Conservation (phyloP, 2,329 filamentous ascomycete genomes). For the Dactylellina parvicollis region DNA sequence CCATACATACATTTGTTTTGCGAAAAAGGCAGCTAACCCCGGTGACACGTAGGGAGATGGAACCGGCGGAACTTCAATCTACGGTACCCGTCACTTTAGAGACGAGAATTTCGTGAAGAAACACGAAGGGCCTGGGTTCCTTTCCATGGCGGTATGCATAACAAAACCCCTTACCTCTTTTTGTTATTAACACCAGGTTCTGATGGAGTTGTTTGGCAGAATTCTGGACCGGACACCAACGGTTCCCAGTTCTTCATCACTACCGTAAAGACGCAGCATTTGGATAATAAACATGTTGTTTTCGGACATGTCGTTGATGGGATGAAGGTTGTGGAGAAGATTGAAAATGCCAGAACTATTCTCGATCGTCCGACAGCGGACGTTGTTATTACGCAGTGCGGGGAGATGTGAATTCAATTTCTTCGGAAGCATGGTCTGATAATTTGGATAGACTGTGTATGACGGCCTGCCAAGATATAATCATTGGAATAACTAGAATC, state of each 20-base stretch:
- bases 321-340: constrained; percentile 89
- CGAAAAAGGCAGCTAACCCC: not conserved
- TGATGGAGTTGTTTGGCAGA: constrained; percentile 65
- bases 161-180: constrained; percentile 55
- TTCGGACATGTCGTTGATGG: constrained; percentile 91
- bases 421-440: too few relatives aligned
- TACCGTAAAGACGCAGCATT: constrained; percentile 82
- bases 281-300: constrained; percentile 93
- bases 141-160: constrained; percentile 88
- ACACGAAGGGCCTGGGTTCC: constrained; percentile 80
- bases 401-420: constrained; percentile 86
- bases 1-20: not conserved
- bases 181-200: constrained; percentile 9
- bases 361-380: constrained; percentile 86
- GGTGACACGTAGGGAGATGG: constrained; percentile 73
- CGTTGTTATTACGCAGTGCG: constrained; percentile 84
- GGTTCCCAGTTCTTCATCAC: constrained; percentile 98
- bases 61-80: constrained; percentile 87
- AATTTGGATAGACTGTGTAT: too few relatives aligned
- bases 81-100: constrained; percentile 81
- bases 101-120: constrained; percentile 89
- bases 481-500: too few relatives aligned
- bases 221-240: constrained; percentile 90
- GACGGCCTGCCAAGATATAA: too few relatives aligned
- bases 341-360: constrained; percentile 88